phyloP scores from a whole-genome alignment of 176 grass and related monocot species.

The Oryza meridionalis region DNA sequence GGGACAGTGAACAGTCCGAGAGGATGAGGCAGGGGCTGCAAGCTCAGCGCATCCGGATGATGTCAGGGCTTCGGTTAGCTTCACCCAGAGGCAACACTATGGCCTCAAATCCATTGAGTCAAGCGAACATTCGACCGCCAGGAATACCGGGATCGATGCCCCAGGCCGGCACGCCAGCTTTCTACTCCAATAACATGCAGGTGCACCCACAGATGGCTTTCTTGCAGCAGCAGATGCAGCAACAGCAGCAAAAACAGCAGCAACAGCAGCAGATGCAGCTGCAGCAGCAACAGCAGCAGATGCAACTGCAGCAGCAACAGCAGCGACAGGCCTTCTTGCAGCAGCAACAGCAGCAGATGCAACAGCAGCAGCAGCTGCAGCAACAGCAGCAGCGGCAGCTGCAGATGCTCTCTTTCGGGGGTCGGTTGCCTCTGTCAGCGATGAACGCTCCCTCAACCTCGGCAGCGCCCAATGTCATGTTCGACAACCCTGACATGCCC shows the following conservation, averaged over 20 bases:
- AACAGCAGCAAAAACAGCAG: not conserved
- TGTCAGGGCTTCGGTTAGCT: conserved; percentile 54
- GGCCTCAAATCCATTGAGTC: conserved; percentile 52
- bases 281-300: not conserved
- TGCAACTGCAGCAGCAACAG: conserved; percentile 36
- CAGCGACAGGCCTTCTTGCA: conserved; percentile 34
- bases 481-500: conserved; percentile 55
- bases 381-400: conserved; percentile 44
- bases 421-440: conserved; percentile 75
- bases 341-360: conserved; percentile 37
- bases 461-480: conserved; percentile 57
- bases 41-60: conserved; percentile 53
- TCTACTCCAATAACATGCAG: conserved; percentile 65
- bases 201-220: conserved; percentile 74
- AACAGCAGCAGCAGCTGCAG: not conserved
- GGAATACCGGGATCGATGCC: conserved; percentile 35
- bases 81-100: conserved; percentile 42
- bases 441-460: conserved; percentile 63
- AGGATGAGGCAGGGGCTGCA: conserved; percentile 62
- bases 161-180: conserved; percentile 41
- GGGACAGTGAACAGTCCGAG: conserved; percentile 84
- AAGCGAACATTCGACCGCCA: conserved; percentile 40
- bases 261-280: conserved; percentile 44
- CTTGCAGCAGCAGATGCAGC: conserved; percentile 62
- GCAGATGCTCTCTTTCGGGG: conserved; percentile 77